These are phyloP conservation scores for Arthrobotrys pseudoclavata DNA, from an alignment of 2,329 filamentous ascomycete genomes.

Conservation along the genomic window DNA sequence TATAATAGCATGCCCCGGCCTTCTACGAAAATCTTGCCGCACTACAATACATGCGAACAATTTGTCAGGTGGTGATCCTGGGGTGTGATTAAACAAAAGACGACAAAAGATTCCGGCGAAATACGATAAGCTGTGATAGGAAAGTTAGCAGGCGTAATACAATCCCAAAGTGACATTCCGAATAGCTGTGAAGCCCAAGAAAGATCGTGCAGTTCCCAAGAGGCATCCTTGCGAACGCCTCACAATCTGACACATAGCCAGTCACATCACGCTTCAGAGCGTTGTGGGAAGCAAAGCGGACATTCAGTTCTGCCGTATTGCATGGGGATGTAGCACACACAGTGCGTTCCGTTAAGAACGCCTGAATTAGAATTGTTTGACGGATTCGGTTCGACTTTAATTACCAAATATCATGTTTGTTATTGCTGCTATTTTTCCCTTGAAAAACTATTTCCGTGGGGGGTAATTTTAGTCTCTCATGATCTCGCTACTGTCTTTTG, in stretches of 20 bases:
- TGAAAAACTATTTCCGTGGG: conserved; percentile 29
- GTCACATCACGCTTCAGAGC: conserved; percentile 55
- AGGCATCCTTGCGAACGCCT: conserved; percentile 58
- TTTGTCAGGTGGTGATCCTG: conserved; percentile 34
- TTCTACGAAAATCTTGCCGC: conserved; percentile 55
- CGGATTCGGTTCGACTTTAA: conserved; percentile 43
- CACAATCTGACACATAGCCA: conserved; percentile 60
- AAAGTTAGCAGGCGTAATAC: conserved; percentile 20
- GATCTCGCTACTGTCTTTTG: conserved; percentile 49
- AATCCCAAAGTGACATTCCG: conserved; percentile 38
- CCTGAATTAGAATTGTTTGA: conserved; percentile 50
- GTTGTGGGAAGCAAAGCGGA: conserved; percentile 56
- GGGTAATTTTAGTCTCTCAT: conserved; percentile 40
- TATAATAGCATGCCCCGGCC: conserved; percentile 31
- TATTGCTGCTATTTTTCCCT: conserved; percentile 13
- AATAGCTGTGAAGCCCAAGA: conserved; percentile 35
- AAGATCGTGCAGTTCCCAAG: conserved; percentile 55
- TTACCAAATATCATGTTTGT: conserved; percentile 38
- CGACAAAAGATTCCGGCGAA: conserved; percentile 2
- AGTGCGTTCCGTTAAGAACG: conserved; percentile 36
- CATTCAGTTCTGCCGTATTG: conserved; percentile 5
- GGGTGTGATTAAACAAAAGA: neutral
- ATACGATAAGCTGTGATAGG: conserved; percentile 38
- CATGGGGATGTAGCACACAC: conserved; percentile 27
- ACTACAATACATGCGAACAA: conserved; percentile 26